A percentile compares a stretch with the other conserved stretches of the same genome.
These are phyloP conservation scores for Pelargonium cotyledonis DNA, from an alignment of 441 rosid species.

Conservation along the genomic window DNA sequence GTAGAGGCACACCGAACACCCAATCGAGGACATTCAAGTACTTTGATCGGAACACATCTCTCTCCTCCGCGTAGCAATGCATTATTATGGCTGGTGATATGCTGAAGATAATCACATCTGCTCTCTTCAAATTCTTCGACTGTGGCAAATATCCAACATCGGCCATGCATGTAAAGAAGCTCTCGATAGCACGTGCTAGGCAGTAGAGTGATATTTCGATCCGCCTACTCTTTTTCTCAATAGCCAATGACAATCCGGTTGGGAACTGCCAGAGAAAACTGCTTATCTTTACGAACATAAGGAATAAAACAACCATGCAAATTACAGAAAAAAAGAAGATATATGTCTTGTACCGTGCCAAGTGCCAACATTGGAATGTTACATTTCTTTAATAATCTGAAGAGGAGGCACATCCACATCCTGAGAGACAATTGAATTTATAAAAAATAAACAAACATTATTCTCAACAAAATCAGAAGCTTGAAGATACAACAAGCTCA, in stretches of 20 bases:
- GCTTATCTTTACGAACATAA: neutral
- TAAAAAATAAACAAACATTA: too few species aligned
- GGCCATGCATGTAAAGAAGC: constrained; percentile 69
- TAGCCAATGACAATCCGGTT: constrained; percentile 71
- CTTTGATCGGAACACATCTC: constrained; percentile 87
- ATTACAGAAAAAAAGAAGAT: neutral
- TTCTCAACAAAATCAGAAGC: too few species aligned
- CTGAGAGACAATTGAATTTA: constrained; percentile 26
- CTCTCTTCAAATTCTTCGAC: constrained; percentile 55
- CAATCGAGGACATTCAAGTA: constrained; percentile 88
- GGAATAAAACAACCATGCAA: too few species aligned
- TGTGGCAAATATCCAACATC: constrained; percentile 60
- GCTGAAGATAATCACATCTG: constrained; percentile 77
- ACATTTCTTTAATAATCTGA: constrained; percentile 61
- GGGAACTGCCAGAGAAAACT: constrained; percentile 51
- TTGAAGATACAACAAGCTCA: too few species aligned
- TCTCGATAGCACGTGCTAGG: constrained; percentile 81
- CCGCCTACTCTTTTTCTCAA: constrained; percentile 91
- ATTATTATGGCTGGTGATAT: constrained; percentile 78
- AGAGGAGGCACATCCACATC: constrained; percentile 83
- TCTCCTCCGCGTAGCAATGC: constrained; percentile 86
- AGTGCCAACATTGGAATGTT: constrained; percentile 71
- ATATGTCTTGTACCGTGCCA: constrained; percentile 47
- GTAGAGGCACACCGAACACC: constrained; percentile 81
- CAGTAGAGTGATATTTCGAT: constrained; percentile 90